Evolutionary conservation across 345 rosid species (phyloP).

Genomic region (Citrus maxima): DNA sequence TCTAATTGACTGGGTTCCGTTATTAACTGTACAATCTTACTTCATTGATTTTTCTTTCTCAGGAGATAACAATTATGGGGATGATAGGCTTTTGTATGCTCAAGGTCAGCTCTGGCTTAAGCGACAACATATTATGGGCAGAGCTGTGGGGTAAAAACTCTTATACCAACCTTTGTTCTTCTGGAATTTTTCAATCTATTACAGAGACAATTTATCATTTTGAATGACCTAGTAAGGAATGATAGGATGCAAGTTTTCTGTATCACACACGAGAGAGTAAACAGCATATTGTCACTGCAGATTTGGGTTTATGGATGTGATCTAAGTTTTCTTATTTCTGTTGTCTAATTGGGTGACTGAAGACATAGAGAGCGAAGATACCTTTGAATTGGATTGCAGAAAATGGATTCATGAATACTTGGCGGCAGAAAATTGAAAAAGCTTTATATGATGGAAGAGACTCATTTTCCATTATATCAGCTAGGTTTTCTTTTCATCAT

Average conservation of each 20-base stretch:
- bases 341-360: not conserved
- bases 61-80: conserved; percentile 80
- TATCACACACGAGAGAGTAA: not conserved
- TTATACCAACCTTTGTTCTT: not conserved
- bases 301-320: not conserved
- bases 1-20: conserved; percentile 3
- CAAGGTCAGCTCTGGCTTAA: conserved; percentile 88
- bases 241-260: not conserved
- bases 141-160: conserved; percentile 78
- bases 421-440: not conserved
- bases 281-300: not conserved
- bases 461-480: not conserved
- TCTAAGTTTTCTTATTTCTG: not conserved
- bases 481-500: not conserved
- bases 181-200: not conserved
- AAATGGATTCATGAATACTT: not conserved
- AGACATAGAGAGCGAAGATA: not conserved
- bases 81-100: conserved; percentile 86
- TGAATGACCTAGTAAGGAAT: not conserved
- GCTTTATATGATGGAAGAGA: not conserved
- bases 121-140: conserved; percentile 79
- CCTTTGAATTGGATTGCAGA: not conserved
- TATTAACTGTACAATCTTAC: not conserved
- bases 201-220: not conserved
- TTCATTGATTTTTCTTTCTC: conserved; percentile 12